Percentiles rank a stretch among this genome's conserved stretches.
phyloP scores from a whole-genome alignment of 2,329 filamentous ascomycete species.

The Ophiocordyceps robertsii region DNA sequence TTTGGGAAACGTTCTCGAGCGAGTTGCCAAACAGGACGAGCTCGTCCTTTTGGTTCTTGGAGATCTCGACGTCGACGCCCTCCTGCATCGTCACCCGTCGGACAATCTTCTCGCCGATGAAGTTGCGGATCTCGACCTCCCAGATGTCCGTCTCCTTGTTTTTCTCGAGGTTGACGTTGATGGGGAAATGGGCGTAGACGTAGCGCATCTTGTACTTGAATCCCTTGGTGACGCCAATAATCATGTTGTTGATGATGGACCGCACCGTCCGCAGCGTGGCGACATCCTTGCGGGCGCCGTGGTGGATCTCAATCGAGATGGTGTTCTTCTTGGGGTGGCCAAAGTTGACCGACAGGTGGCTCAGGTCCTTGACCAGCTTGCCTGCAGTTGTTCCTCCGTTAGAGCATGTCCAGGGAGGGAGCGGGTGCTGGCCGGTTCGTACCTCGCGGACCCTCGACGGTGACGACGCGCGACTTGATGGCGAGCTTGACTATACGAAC shows the following conservation, averaged over 20 bases:
- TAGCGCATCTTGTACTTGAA: constrained; percentile 99
- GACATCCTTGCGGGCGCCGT: constrained; percentile 94
- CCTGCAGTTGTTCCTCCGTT: constrained; percentile 32
- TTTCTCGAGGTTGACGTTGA: constrained; percentile 99
- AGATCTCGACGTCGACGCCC: constrained; percentile 83
- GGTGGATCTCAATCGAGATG: constrained; percentile 97
- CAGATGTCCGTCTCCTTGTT: constrained; percentile 75
- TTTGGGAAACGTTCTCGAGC: constrained; percentile 94
- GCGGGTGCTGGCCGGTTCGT: constrained; percentile 21
- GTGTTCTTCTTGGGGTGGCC: constrained; percentile 69
- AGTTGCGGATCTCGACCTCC: constrained; percentile 99
- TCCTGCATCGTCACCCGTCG: constrained; percentile 79
- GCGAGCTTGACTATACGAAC: constrained; percentile 70
- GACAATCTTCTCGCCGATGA: constrained; percentile 98
- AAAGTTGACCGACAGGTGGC: constrained; percentile 95
- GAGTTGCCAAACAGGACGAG: constrained; percentile 87
- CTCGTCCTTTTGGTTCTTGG: constrained; percentile 94
- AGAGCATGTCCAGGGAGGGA: constrained; percentile 2
- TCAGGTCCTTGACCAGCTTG: constrained; percentile 94
- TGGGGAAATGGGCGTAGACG: constrained; percentile 99
- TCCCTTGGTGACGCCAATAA: constrained; percentile 95
- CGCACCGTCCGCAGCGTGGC: constrained; percentile 96
- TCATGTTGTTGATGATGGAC: constrained; percentile 96
- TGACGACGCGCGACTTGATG: constrained; percentile 95
- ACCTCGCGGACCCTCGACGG: constrained; percentile 93